Evolutionary conservation across 2,329 filamentous ascomycete species (phyloP).

Genomic region (Chrysosporium queenslandicum): DNA sequence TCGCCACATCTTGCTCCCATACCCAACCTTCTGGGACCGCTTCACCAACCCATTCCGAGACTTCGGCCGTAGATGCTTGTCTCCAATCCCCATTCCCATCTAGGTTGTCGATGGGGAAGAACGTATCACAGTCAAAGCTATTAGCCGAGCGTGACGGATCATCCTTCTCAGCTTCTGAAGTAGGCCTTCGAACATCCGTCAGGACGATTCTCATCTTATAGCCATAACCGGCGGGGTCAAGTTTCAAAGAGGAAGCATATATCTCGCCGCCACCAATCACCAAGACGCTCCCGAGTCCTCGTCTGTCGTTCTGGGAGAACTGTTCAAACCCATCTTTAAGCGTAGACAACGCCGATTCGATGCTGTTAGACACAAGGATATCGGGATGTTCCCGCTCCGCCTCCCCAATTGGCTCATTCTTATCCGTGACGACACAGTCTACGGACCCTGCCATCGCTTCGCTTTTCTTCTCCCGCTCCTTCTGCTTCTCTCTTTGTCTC

Average conservation of each 20-base stretch:
- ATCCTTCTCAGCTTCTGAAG: slow-evolving; percentile 11
- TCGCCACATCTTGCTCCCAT: slow-evolving; percentile 41
- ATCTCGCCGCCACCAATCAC: slow-evolving; percentile 86
- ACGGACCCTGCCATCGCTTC: slow-evolving; percentile 1
- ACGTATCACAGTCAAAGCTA: slow-evolving; percentile 41
- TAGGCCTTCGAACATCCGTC: slow-evolving; percentile 31
- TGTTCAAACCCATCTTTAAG: slow-evolving; percentile 24
- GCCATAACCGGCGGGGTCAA: slow-evolving; percentile 10
- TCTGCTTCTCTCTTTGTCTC: slow-evolving; percentile 23
- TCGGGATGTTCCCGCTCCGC: slow-evolving; percentile 24
- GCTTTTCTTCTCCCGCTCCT: slow-evolving; percentile 17
- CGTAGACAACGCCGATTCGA: slow-evolving; percentile 47
- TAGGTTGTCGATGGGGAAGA: slow-evolving; percentile 36
- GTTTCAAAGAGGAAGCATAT: slow-evolving; percentile 58
- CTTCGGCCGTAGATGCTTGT: slow-evolving; percentile 27
- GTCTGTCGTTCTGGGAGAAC: slow-evolving; percentile 11
- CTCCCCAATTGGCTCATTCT: slow-evolving; percentile 4
- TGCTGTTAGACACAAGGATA: slow-evolving; percentile 46
- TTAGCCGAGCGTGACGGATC: slow-evolving; percentile 15
- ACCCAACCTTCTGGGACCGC: slow-evolving; percentile 34
- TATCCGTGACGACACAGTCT: slow-evolving; percentile 5
- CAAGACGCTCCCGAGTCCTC: slow-evolving; percentile 53
- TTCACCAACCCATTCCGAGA: slow-evolving; percentile 37
- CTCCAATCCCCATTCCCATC: slow-evolving; percentile 26
- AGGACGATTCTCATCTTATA: slow-evolving; percentile 30